A percentile compares a stretch with the other conserved stretches of the same genome.
phyloP scores from a whole-genome alignment of 163 green algal genomes.

The Volvox carteri region DNA sequence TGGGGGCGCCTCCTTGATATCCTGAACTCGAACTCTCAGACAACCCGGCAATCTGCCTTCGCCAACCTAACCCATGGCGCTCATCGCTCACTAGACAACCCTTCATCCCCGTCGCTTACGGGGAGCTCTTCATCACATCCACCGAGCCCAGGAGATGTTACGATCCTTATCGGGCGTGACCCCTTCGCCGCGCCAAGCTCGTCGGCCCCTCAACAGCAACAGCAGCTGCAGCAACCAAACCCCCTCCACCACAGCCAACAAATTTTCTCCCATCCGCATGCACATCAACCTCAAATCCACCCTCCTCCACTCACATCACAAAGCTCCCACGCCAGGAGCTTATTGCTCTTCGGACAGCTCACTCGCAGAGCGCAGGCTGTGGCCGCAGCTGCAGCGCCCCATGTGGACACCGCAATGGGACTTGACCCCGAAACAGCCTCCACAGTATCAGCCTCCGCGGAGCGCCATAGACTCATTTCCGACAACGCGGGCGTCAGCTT shows the following conservation, averaged over 20 bases:
- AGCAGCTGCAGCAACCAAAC: neutral
- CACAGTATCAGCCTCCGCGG: slow-evolving; percentile 4
- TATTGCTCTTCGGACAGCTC: slow-evolving; percentile 10
- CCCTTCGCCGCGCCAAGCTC: neutral
- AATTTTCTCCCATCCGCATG: neutral
- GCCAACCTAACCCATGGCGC: neutral
- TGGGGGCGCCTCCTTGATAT: neutral
- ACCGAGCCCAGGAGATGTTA: neutral
- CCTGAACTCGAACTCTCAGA: neutral
- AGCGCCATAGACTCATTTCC: neutral
- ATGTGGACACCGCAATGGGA: neutral
- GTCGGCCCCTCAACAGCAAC: neutral
- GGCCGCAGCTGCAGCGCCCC: neutral
- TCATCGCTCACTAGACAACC: neutral
- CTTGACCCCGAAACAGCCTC: neutral
- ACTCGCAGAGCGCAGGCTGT: slow-evolving; percentile 14
- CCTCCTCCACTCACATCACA: neutral
- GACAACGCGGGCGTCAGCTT: neutral
- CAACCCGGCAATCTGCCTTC: neutral
- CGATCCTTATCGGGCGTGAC: neutral
- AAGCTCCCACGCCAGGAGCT: neutral
- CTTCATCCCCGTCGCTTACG: neutral
- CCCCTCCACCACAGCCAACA: neutral
- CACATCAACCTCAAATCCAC: neutral
- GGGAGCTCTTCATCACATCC: neutral